Conservation (phyloP, 129 eudicot genomes). For the Artemisia argyi region DNA sequence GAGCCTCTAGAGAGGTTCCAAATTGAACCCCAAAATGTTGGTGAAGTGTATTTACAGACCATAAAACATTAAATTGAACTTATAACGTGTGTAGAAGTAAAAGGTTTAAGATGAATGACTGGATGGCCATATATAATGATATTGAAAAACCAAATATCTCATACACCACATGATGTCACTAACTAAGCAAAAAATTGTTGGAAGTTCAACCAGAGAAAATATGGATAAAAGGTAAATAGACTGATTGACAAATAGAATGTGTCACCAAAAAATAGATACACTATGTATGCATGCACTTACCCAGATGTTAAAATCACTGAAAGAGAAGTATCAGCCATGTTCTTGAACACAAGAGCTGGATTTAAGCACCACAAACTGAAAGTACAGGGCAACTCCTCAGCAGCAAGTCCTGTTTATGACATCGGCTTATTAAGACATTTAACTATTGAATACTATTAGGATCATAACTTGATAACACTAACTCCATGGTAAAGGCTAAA, state of each 20-base stretch:
- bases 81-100: conserved; percentile 1
- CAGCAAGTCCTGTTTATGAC: conserved; percentile 34
- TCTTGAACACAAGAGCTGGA: conserved; percentile 92
- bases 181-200: background rate
- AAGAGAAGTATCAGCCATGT: conserved; percentile 66
- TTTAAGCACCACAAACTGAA: conserved; percentile 92
- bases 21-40: conserved; percentile 56
- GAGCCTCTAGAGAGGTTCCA: conserved; percentile 89
- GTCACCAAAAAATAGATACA: conserved; percentile 3
- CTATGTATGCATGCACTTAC: conserved; percentile 39
- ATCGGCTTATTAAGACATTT: conserved; percentile 7
- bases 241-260: background rate
- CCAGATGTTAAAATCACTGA: conserved; percentile 96
- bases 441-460: background rate
- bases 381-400: conserved; percentile 56
- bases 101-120: background rate
- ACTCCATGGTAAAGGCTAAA: background rate
- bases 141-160: background rate
- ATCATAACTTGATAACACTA: background rate
- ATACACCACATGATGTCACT: background rate
- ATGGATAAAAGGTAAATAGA: background rate
- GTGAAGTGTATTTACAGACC: conserved; percentile 1
- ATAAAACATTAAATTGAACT: background rate
- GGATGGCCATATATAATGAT: too few species aligned
- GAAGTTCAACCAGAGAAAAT: background rate